Base-by-base conservation (phyloP, 208 protist species). In the Trypanosoma lewisi region DNA sequence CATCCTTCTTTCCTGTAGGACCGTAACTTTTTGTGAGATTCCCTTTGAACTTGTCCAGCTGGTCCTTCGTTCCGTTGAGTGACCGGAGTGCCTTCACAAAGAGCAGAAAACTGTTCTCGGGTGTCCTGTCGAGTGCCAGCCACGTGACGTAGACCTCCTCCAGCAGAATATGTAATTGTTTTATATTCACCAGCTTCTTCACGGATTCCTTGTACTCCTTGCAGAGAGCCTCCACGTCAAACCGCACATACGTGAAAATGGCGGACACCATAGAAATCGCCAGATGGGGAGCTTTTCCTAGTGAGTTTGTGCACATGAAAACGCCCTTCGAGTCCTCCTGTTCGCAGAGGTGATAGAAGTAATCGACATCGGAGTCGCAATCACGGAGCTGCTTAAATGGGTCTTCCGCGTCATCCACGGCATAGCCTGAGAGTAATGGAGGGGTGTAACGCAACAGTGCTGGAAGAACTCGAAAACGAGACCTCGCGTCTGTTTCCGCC, bases 161-260 rank as follows among this genome's bases (percentile, higher is more conserved):
- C 25, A 95, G 67, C 17, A 89, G 52, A 21, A 53, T 41, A 36
- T 67, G 63, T 2, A 78, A 55, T 1, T 73, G 63, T 4, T 77
- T 74, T 0, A 49, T 62, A 14, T 59, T 81, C 34, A 87, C 60
- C 53, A 92, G 54, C 69, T 90, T 91, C 44, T 80, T 85, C 31
- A 95, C 39, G 16, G 75, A 48, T 45, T 90, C 83, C 50, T 84
- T 82, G 61, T 79, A 82, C 59, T 62, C 63, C 2, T 68, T 74
- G 67, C 79, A 88, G 31, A 91, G 63, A 25, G 50, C 59, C 42
- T 87, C 80, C 11, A 88, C 68, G 57, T 95, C 85, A 67, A 80
- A 95, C 9, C 84, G 85, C 14, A 82, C 77, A 82, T 87, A 95
- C 4, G 84, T 91, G 47, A 91, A 95, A 64, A 92, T 73, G 55